Evolutionary conservation across 1,284 basidiomycete genomes (phyloP), one percentile per base, ranked within the genome.

Genomic region (Waitea zeae): DNA sequence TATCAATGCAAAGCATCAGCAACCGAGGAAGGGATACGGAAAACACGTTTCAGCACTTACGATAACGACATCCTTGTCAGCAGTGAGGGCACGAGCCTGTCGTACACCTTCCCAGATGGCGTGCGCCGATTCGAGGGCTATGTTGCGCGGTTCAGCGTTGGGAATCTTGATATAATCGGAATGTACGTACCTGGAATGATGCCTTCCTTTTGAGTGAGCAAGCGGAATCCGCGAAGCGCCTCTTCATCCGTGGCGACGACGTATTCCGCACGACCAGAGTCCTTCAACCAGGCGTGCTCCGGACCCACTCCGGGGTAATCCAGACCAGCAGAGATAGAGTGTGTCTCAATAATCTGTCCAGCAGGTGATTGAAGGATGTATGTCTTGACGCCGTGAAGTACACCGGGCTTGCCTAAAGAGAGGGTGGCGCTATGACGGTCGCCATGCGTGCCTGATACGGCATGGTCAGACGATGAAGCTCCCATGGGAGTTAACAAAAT

Each of bases 231-330:
- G 29, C 84, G 67, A 22, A 98, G 63, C 3, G 89, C 90, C 50
- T 99, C 69, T 49, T 92, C 81, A 49, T 98, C 95, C 2, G 87
- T 96, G 6, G 93, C 93, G 9, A 72, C 78, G 12, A 82, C 70
- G 56, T 97, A 98, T 52, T 97, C 87, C 0, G 90, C 95, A 36
- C 95, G 65, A 12, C 87, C 86, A 2, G 77, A 79, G 50, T 95
- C 87, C 58, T 97, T 97, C 51, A 99, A 63, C 79, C 81, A 95
- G 33, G 92, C 81, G 53, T 97, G 93, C 56, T 99, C 93, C 5
- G 95, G 95, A 12, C 95, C 95, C 35, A 98, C 95, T 47, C 87
- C 80, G 20, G 83, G 84, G 52, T 88, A 89, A 54, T 89, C 83
- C 31, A 95, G 63, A 26, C 93, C 95, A 34, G 95, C 93, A 46